A percentile compares a stretch with the other conserved stretches of the same genome.
phyloP scores from a whole-genome alignment of 768 basidiomycete genomes.

The Boletus sensibilis region DNA sequence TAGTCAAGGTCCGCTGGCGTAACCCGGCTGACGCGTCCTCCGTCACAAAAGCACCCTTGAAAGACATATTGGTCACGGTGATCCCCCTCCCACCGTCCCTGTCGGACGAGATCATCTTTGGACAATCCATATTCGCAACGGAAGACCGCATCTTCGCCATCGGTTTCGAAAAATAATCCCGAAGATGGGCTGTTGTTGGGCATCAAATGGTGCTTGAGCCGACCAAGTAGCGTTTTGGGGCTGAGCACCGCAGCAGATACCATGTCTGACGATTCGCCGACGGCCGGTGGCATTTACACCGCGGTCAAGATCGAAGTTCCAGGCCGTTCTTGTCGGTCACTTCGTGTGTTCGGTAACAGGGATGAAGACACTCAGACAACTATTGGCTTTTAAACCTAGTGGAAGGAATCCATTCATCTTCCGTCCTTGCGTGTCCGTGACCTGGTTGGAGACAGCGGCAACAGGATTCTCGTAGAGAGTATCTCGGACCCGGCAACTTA shows the following conservation, averaged over 20 bases:
- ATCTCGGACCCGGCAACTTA: too few species aligned
- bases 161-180: slow-evolving; percentile 52
- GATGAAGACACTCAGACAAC: slow-evolving; percentile 17
- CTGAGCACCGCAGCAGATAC: slow-evolving; percentile 24
- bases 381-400: slow-evolving; percentile 52
- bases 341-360: slow-evolving; percentile 40
- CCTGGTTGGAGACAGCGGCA: slow-evolving; percentile 18
- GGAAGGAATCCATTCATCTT: slow-evolving; percentile 56
- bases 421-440: slow-evolving; percentile 46
- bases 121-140: slow-evolving; percentile 51
- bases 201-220: slow-evolving; percentile 55
- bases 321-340: slow-evolving; percentile 54
- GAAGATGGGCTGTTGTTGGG: slow-evolving; percentile 56
- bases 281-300: too few species aligned
- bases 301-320: slow-evolving; percentile 38
- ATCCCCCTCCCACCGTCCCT: background rate
- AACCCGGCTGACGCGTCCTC: slow-evolving; percentile 2
- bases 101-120: slow-evolving; percentile 37
- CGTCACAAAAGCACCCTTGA: slow-evolving; percentile 9
- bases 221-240: slow-evolving; percentile 55
- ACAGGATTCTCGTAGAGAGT: too few species aligned
- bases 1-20: slow-evolving; percentile 52
- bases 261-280: too few species aligned
- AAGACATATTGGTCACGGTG: background rate
- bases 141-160: slow-evolving; percentile 47